A percentile compares a stretch with the other conserved stretches of the same genome.
Evolutionary conservation across 257 asterid genomes (phyloP).

Genomic region (Schizonepeta tenuifolia): DNA sequence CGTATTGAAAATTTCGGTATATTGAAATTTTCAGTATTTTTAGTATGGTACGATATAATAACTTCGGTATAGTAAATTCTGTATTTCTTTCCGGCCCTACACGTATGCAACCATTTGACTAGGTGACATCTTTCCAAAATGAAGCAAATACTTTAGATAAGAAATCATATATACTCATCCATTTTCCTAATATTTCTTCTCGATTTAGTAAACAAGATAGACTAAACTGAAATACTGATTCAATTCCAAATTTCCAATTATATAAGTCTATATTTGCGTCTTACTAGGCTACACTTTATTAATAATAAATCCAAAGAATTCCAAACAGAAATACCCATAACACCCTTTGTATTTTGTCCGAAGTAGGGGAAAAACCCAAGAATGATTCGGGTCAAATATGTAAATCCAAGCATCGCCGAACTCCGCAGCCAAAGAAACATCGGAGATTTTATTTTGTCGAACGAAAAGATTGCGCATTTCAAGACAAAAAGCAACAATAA

Average conservation of each 20-base stretch:
- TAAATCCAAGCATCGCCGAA: background rate
- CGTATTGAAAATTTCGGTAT: too few relatives aligned
- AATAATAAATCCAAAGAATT: background rate
- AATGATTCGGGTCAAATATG: background rate
- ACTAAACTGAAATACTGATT: background rate
- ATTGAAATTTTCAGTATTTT: too few relatives aligned
- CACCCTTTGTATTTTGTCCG: background rate
- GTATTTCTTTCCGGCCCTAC: too few relatives aligned
- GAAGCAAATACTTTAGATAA: background rate
- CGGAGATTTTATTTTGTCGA: slow-evolving; percentile 26
- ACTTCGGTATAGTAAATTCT: too few relatives aligned
- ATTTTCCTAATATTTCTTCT: too few relatives aligned
- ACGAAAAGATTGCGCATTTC: slow-evolving; percentile 19
- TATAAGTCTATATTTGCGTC: background rate
- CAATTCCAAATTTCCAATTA: background rate
- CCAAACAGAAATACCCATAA: background rate
- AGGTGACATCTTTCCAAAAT: too few relatives aligned
- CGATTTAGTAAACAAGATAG: too few relatives aligned
- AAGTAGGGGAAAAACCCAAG: background rate
- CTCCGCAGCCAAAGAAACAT: background rate
- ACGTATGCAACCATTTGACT: background rate
- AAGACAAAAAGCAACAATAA: slow-evolving; percentile 29
- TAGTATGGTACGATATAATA: too few relatives aligned
- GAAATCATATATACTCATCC: background rate
- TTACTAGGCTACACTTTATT: background rate